These are phyloP conservation scores for Lactarius sanguifluus DNA, from an alignment of 768 basidiomycete species.

Conservation along the genomic window DNA sequence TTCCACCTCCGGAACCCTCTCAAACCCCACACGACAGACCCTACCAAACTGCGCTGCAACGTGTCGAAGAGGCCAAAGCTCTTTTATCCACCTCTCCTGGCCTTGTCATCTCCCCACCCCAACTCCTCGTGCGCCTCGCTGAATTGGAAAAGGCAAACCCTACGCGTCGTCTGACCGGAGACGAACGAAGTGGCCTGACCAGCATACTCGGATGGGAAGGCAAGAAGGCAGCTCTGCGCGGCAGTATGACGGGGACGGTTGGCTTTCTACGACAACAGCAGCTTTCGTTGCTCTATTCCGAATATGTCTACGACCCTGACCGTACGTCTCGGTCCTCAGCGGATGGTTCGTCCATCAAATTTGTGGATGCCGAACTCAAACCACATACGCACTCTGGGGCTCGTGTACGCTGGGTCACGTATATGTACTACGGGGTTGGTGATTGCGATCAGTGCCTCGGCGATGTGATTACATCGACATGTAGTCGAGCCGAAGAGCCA, in stretches of 20 bases:
- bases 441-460: conserved; percentile 42
- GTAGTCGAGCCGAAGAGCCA: conserved; percentile 35
- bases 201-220: conserved; percentile 64
- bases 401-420: conserved; percentile 49
- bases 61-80: conserved; percentile 41
- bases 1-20: conserved; percentile 2
- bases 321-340: conserved; percentile 9
- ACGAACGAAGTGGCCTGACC: conserved; percentile 53
- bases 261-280: conserved; percentile 62
- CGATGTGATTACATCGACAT: conserved; percentile 41
- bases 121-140: conserved; percentile 49
- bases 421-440: conserved; percentile 36
- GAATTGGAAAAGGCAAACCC: conserved; percentile 48
- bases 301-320: conserved; percentile 36
- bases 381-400: conserved; percentile 42
- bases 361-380: conserved; percentile 25
- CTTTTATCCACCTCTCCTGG: conserved; percentile 57
- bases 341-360: conserved; percentile 11
- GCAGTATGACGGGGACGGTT: conserved; percentile 47
- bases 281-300: conserved; percentile 51
- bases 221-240: conserved; percentile 37
- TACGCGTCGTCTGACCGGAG: conserved; percentile 47
- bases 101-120: conserved; percentile 48
- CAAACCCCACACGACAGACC: conserved; percentile 31
- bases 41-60: conserved; percentile 43